These are phyloP conservation scores for Anisodus tanguticus DNA, from an alignment of 257 asterid species.

Conservation along the genomic window DNA sequence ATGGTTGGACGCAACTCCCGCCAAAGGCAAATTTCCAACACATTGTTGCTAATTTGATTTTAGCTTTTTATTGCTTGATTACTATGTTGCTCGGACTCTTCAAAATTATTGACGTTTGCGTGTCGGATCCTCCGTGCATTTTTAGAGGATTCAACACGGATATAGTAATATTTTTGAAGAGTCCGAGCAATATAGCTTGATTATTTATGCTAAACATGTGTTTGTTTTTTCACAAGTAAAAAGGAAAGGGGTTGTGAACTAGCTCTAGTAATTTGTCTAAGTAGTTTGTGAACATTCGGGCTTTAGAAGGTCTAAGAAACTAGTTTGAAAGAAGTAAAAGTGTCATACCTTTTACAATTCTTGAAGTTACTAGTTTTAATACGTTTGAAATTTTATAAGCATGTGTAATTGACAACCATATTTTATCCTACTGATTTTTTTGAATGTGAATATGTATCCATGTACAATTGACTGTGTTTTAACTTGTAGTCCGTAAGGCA, in stretches of 20 bases:
- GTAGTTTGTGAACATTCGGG: background rate
- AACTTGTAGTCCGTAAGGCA: background rate
- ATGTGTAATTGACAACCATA: background rate
- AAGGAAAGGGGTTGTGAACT: background rate
- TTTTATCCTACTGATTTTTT: background rate
- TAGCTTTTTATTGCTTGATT: background rate
- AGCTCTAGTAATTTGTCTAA: conserved; percentile 17
- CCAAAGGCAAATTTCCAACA: too few species aligned
- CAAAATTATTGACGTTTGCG: too few species aligned
- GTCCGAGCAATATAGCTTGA: too few species aligned
- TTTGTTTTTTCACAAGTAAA: background rate
- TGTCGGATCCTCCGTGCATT: too few species aligned
- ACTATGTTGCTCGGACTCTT: too few species aligned
- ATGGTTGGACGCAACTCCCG: too few species aligned
- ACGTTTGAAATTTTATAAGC: background rate
- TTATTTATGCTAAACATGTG: background rate
- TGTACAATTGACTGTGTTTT: background rate
- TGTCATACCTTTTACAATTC: background rate
- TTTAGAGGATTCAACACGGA: too few species aligned
- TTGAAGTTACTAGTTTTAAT: background rate
- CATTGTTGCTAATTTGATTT: background rate
- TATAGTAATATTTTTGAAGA: too few species aligned
- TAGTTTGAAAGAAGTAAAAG: background rate
- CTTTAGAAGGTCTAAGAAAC: background rate
- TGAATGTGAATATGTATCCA: background rate